Base-by-base conservation (phyloP, 208 protist genomes). In the Acanthamoeba castellanii region DNA sequence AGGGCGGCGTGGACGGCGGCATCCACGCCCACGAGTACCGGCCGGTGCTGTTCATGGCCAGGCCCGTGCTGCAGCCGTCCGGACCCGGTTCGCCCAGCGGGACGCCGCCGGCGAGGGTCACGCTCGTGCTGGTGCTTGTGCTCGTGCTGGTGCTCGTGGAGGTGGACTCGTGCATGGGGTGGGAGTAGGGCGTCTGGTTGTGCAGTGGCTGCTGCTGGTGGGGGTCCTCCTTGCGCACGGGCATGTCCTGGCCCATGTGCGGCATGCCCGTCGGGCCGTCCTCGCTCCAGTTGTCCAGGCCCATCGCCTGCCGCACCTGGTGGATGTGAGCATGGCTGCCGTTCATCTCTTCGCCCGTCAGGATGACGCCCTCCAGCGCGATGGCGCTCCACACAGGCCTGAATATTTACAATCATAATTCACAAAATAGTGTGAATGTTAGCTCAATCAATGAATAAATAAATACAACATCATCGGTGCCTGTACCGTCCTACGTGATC, bases 381-480 rank as follows among this genome's bases (percentile, higher is more conserved):
- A 88, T 88, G 14, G 81, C 81, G 32, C 81, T 88, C 81, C 81
- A 88, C 50, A 88, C 52, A 22, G 81, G 81, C 18, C 76, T 85
- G 45, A 8, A 11, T 32, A 45, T 22, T 66, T 13, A 13, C 13
- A 66, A 66, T 27, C 59, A 22, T 27, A 66, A n/a, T n/a, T n/a
- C 59, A 66, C 16, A 22, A 13, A 66, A 66, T 13, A 27, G 16
- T 27, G 59, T 66, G 16, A 66, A 27, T 66, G 59, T 66, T 13
- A 13, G 22, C 59, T 27, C 22, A 66, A 13, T n/a, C n/a, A n/a
- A n/a, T n/a, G n/a, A n/a, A n/a, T n/a, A n/a, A n/a, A n/a, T n/a
- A n/a, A n/a, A n/a, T n/a, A n/a, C n/a, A n/a, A n/a, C n/a, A n/a
- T n/a, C n/a, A n/a, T n/a, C n/a, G n/a, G n/a, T n/a, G n/a, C n/a